phyloP scores from a whole-genome alignment of 2,329 filamentous ascomycete genomes.

The Lachnellula cervina region DNA sequence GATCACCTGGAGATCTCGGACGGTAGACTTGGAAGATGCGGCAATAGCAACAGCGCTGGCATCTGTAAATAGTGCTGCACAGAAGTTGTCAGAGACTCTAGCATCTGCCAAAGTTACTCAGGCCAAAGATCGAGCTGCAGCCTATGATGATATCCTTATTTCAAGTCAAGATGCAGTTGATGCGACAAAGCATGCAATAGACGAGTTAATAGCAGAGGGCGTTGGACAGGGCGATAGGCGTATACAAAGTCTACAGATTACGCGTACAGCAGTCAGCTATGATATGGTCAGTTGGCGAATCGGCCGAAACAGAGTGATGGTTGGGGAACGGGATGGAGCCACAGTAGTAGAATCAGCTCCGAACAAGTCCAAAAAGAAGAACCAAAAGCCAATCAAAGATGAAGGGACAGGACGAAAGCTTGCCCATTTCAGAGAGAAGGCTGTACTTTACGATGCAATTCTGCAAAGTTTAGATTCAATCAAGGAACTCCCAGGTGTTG shows the following conservation, averaged over 20 bases:
- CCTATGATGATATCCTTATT: slow-evolving; percentile 86
- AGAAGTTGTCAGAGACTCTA: slow-evolving; percentile 45
- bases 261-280: slow-evolving; percentile 89
- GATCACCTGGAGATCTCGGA: slow-evolving; percentile 79
- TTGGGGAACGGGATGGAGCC: slow-evolving; percentile 76
- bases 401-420: slow-evolving; percentile 71
- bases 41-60: slow-evolving; percentile 82
- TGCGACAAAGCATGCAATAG: slow-evolving; percentile 86
- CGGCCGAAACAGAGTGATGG: slow-evolving; percentile 83
- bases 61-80: slow-evolving; percentile 54
- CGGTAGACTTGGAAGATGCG: slow-evolving; percentile 87
- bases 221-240: slow-evolving; percentile 76
- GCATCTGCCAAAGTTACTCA: slow-evolving; percentile 40
- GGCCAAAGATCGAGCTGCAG: slow-evolving; percentile 68
- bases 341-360: slow-evolving; percentile 43
- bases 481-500: slow-evolving; percentile 83
- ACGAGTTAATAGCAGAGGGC: slow-evolving; percentile 80
- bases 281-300: slow-evolving; percentile 92
- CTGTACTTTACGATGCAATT: slow-evolving; percentile 86
- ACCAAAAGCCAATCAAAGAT: slow-evolving; percentile 45
- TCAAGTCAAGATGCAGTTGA: slow-evolving; percentile 92
- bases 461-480: slow-evolving; percentile 87
- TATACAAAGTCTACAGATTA: slow-evolving; percentile 91
- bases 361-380: slow-evolving; percentile 51
- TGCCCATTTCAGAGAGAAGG: slow-evolving; percentile 75